phyloP scores from a whole-genome alignment of 176 grass and related monocot species.

The Ensete glaucum region DNA sequence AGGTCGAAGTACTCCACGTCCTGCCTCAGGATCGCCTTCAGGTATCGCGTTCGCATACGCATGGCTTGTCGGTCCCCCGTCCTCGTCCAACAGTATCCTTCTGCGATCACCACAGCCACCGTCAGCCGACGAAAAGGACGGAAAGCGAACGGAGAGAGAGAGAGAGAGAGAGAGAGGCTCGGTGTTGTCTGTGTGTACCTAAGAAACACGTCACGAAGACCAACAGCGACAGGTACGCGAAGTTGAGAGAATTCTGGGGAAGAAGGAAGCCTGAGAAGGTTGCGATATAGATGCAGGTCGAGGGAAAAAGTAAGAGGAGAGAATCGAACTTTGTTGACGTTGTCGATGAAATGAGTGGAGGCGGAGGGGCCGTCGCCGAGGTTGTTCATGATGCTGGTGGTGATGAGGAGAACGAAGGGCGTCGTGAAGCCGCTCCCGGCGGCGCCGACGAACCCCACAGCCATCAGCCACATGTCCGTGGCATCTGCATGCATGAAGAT shows the following conservation, averaged over 20 bases:
- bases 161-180: background rate
- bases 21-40: constrained; percentile 67
- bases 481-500: constrained; percentile 81
- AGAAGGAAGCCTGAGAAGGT: background rate
- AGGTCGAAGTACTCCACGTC: constrained; percentile 96
- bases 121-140: background rate
- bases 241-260: background rate
- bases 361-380: constrained; percentile 37
- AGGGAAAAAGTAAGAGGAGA: background rate
- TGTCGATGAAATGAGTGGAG: constrained; percentile 38
- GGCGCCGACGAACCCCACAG: constrained; percentile 52
- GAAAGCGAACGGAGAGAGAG: background rate
- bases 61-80: constrained; percentile 82
- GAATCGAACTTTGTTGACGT: constrained; percentile 42
- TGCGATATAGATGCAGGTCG: background rate
- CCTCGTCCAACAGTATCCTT: constrained; percentile 81
- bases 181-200: background rate
- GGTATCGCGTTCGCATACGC: constrained; percentile 67
- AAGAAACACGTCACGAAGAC: background rate
- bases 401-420: constrained; percentile 60
- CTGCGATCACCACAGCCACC: constrained; percentile 20
- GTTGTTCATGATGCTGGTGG: constrained; percentile 61
- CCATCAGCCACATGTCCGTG: constrained; percentile 55
- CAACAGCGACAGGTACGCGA: background rate
- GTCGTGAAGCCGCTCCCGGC: constrained; percentile 50